Percentiles rank a stretch among this genome's conserved stretches.
Conservation (phyloP, 345 rosid genomes). For the Gynandropsis gynandra region DNA sequence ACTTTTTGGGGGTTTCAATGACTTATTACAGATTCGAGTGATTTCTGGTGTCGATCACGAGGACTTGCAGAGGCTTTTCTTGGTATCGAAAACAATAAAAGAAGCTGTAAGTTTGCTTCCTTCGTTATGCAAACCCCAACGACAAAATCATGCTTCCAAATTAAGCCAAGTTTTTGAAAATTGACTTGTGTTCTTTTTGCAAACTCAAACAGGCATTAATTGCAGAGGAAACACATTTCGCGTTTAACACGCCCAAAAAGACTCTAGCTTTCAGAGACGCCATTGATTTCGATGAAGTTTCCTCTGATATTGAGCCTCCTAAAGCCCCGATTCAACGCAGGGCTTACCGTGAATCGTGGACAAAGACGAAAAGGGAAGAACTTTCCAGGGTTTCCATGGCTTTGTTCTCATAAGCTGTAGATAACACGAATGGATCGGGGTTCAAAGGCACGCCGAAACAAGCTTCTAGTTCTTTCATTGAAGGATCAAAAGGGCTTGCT, state of each 20-base stretch:
- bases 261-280: conserved; percentile 37
- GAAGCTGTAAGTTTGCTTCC: conserved; percentile 56
- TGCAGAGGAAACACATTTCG: conserved; percentile 57
- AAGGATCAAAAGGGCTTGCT: conserved; percentile 2
- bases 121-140: neutral
- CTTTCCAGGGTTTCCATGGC: conserved; percentile 46
- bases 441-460: neutral
- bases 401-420: conserved; percentile 32
- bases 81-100: conserved; percentile 55
- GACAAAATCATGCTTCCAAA: neutral
- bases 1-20: neutral
- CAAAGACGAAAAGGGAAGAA: conserved; percentile 29
- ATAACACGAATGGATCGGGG: conserved; percentile 1
- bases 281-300: conserved; percentile 22
- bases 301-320: conserved; percentile 45
- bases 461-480: conserved; percentile 5
- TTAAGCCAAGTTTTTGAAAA: neutral
- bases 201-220: conserved; percentile 38
- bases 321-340: conserved; percentile 45
- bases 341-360: neutral
- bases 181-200: neutral
- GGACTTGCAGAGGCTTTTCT: conserved; percentile 55
- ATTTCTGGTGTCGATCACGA: conserved; percentile 63
- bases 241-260: conserved; percentile 64
- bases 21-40: conserved; percentile 48